Evolutionary conservation across 2,329 filamentous ascomycete genomes (phyloP).

Genomic region (Fusarium concolor): DNA sequence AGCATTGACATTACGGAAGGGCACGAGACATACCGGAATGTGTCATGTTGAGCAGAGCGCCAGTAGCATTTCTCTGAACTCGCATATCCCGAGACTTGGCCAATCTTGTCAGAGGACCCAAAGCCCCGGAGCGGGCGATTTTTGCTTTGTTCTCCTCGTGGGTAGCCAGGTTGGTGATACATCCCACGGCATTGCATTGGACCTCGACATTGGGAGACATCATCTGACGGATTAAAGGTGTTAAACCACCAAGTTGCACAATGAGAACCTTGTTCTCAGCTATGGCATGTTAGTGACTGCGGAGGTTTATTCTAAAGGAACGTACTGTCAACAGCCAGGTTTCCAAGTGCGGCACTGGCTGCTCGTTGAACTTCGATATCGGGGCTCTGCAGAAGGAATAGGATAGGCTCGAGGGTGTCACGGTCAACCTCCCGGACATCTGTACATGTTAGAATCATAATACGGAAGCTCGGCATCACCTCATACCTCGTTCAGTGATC

Average conservation of each 20-base stretch:
- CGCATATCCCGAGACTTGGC: slow-evolving; percentile 99
- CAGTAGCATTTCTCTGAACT: slow-evolving; percentile 96
- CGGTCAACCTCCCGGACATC: slow-evolving; percentile 97
- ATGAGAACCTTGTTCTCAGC: slow-evolving; percentile 98
- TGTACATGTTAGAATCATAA: slow-evolving; percentile 54
- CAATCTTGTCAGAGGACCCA: slow-evolving; percentile 88
- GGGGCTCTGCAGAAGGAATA: slow-evolving; percentile 92
- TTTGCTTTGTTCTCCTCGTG: slow-evolving; percentile 99
- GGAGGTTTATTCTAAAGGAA: not conserved
- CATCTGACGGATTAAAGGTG: slow-evolving; percentile 96
- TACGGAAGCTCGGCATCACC: not conserved
- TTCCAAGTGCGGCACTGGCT: slow-evolving; percentile 94
- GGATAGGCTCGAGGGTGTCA: slow-evolving; percentile 93
- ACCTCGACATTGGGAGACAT: slow-evolving; percentile 98
- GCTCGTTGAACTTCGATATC: slow-evolving; percentile 98
- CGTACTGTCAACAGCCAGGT: slow-evolving; percentile 96
- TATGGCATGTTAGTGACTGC: slow-evolving; percentile 61
- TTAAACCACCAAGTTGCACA: slow-evolving; percentile 89
- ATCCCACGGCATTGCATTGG: slow-evolving; percentile 98
- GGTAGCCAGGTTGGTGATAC: slow-evolving; percentile 97
- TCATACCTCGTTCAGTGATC: slow-evolving; percentile 94
- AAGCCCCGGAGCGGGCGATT: slow-evolving; percentile 93
- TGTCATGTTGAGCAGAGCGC: slow-evolving; percentile 97
- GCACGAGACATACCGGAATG: slow-evolving; percentile 80
- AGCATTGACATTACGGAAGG: slow-evolving; percentile 10